These are phyloP conservation scores for Yamadazyma kitorensis DNA, from an alignment of 805 yeast species.

Conservation along the genomic window DNA sequence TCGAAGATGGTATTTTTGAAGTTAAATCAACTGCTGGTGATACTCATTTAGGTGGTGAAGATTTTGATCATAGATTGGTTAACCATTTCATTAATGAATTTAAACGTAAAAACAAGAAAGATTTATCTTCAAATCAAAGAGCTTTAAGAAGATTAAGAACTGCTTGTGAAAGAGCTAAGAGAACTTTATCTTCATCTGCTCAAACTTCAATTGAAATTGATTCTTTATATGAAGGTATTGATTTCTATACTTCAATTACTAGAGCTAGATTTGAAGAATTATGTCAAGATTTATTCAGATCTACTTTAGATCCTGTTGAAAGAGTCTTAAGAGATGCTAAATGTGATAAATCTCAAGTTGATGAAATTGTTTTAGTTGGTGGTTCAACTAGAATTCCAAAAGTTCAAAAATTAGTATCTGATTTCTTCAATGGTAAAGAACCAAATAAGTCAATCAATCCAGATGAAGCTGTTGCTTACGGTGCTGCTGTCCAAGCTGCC, in stretches of 20 bases:
- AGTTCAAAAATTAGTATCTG: slow-evolving; percentile 92
- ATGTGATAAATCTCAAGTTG: slow-evolving; percentile 83
- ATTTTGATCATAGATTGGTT: slow-evolving; percentile 94
- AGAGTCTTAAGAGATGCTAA: slow-evolving; percentile 89
- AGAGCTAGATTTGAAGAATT: slow-evolving; percentile 98
- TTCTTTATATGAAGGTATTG: slow-evolving; percentile 91
- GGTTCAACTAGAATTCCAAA: slow-evolving; percentile 99
- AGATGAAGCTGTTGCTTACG: slow-evolving; percentile 98
- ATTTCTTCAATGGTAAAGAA: slow-evolving; percentile 96
- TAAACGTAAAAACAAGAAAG: slow-evolving; percentile 98
- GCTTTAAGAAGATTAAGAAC: slow-evolving; percentile 98
- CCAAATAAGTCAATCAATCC: slow-evolving; percentile 97
- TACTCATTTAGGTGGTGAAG: slow-evolving; percentile 85
- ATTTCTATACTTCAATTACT: slow-evolving; percentile 93
- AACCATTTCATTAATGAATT: slow-evolving; percentile 91
- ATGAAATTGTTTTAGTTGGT: slow-evolving; percentile 94
- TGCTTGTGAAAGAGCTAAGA: slow-evolving; percentile 99
- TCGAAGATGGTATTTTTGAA: slow-evolving; percentile 49
- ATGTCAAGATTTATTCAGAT: slow-evolving; percentile 91
- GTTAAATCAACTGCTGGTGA: slow-evolving; percentile 51
- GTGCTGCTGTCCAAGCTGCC: slow-evolving; percentile 99
- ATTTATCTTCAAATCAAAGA: slow-evolving; percentile 88
- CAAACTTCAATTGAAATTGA: slow-evolving; percentile 95
- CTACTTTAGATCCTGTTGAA: slow-evolving; percentile 93
- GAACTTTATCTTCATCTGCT: slow-evolving; percentile 94